phyloP scores from a whole-genome alignment of 257 asterid species.

The Striga asiatica region DNA sequence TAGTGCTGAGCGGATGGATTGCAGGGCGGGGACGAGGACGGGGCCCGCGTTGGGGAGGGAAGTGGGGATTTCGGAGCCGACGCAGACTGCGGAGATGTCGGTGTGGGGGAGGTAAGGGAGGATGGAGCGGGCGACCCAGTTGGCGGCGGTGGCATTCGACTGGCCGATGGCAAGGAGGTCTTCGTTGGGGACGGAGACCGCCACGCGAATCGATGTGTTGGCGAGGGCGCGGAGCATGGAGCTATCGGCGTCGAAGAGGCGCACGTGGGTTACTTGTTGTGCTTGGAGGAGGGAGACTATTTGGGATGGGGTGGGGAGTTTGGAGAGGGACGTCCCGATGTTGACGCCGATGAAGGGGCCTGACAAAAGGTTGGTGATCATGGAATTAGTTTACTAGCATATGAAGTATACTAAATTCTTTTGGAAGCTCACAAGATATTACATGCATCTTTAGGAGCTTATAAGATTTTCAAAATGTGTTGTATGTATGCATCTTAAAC shows the following conservation, averaged over 20 bases:
- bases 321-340: conserved; percentile 32
- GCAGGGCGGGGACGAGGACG: conserved; percentile 61
- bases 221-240: conserved; percentile 76
- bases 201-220: conserved; percentile 57
- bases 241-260: conserved; percentile 59
- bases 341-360: conserved; percentile 56
- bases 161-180: conserved; percentile 78
- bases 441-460: too few relatives aligned
- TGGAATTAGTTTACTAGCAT: too few relatives aligned
- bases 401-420: too few relatives aligned
- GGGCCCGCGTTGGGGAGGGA: conserved; percentile 79
- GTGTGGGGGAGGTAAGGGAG: conserved; percentile 71
- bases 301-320: conserved; percentile 80
- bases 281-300: conserved; percentile 77
- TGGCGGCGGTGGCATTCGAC: conserved; percentile 76
- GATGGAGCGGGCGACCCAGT: conserved; percentile 76
- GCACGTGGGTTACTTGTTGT: conserved; percentile 69
- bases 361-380: too few relatives aligned
- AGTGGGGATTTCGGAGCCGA: conserved; percentile 76
- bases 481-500: too few relatives aligned
- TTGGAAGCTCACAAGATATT: too few relatives aligned
- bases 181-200: conserved; percentile 74
- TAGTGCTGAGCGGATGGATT: conserved; percentile 70
- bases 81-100: conserved; percentile 69
- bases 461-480: too few relatives aligned